Evolutionary conservation across 2,329 filamentous ascomycete genomes (phyloP).

Genomic region (Trichophyton schoenleinii): DNA sequence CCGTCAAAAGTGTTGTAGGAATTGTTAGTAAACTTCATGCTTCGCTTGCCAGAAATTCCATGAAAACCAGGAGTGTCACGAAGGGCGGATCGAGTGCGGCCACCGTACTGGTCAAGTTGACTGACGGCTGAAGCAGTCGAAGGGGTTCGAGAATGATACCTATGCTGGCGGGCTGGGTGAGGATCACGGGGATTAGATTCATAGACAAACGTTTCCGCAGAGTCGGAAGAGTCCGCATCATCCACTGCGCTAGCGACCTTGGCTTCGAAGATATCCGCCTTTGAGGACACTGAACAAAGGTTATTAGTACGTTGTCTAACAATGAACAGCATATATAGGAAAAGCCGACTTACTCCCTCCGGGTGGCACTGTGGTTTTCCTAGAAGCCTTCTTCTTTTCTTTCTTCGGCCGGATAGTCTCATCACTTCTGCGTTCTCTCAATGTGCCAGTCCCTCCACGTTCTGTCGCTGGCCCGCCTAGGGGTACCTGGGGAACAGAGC

Average conservation of each 20-base stretch:
- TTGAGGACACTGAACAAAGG: constrained; percentile 64
- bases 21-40: constrained; percentile 88
- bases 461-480: constrained; percentile 51
- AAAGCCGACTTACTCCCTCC: constrained; percentile 16
- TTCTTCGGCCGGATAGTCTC: constrained; percentile 93
- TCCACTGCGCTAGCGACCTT: constrained; percentile 94
- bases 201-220: constrained; percentile 97
- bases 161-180: constrained; percentile 45
- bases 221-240: constrained; percentile 91
- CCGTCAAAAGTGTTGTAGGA: constrained; percentile 42
- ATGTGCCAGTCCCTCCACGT: constrained; percentile 50
- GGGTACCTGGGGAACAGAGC: constrained; percentile 72
- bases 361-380: constrained; percentile 49
- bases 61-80: constrained; percentile 46
- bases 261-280: constrained; percentile 95
- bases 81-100: constrained; percentile 51
- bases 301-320: constrained; percentile 19
- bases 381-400: constrained; percentile 67
- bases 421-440: constrained; percentile 78
- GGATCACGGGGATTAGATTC: constrained; percentile 77
- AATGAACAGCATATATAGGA: constrained; percentile 4
- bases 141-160: constrained; percentile 87
- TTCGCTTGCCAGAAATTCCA: constrained; percentile 63
- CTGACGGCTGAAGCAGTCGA: constrained; percentile 68
- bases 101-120: constrained; percentile 35